Evolutionary conservation across 2,329 filamentous ascomycete genomes (phyloP).

Genomic region (Apiospora marii): DNA sequence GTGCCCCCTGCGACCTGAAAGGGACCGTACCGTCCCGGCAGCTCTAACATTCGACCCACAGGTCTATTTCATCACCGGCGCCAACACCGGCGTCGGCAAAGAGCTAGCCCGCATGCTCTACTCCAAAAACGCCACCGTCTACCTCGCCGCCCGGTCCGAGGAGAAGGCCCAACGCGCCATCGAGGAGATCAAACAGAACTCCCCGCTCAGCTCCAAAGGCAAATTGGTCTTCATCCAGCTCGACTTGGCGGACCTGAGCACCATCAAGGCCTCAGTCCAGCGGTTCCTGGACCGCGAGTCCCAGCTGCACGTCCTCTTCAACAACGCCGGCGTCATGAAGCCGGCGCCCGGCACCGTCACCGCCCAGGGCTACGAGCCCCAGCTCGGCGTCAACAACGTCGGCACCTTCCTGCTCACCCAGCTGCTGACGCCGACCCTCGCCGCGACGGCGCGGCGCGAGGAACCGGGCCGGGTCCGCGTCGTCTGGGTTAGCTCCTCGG

Average conservation of each 20-base stretch:
- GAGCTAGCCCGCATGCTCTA: constrained; percentile 50
- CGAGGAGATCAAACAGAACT: constrained; percentile 43
- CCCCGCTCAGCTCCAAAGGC: constrained; percentile 40
- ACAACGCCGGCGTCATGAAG: constrained; percentile 50
- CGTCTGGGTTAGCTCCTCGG: constrained; percentile 41
- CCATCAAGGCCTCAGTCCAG: constrained; percentile 47
- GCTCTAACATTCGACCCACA: neutral
- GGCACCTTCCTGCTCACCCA: constrained; percentile 42
- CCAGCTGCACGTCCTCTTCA: constrained; percentile 49
- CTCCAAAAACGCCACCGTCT: constrained; percentile 51
- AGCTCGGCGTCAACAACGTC: constrained; percentile 41
- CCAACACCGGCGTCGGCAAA: constrained; percentile 47
- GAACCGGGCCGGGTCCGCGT: constrained; percentile 36
- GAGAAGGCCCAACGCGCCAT: constrained; percentile 50
- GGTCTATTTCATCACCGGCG: constrained; percentile 34
- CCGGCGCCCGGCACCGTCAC: constrained; percentile 44
- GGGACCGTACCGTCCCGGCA: accelerated
- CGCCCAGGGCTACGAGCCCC: constrained; percentile 43
- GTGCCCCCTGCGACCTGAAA: too few relatives aligned
- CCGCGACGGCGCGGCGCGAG: constrained; percentile 33
- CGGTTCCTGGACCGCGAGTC: constrained; percentile 45
- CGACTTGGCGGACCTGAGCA: constrained; percentile 48
- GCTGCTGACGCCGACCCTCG: constrained; percentile 38
- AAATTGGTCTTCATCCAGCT: constrained; percentile 46
- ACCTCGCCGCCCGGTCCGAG: constrained; percentile 50